Evolutionary conservation across 306 rosid species (phyloP).

Genomic region (Medicago ruthenica): DNA sequence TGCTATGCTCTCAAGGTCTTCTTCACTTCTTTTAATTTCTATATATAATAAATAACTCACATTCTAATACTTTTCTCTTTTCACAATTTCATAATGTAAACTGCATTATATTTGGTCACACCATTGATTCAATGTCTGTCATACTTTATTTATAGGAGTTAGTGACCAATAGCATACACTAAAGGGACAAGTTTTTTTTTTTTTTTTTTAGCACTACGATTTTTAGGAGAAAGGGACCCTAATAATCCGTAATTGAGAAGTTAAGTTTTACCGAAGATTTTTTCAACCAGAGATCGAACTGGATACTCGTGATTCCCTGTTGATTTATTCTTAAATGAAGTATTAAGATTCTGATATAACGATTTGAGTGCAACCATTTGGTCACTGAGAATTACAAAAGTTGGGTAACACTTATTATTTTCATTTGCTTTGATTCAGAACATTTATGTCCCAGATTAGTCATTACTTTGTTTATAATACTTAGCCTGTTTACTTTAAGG

Average conservation of each 20-base stretch:
- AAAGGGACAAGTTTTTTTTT: background rate
- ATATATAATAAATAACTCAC: background rate
- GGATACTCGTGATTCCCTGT: background rate
- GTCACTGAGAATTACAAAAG: background rate
- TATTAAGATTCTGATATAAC: background rate
- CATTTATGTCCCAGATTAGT: background rate
- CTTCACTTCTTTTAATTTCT: background rate
- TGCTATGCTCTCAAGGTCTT: conserved; percentile 96
- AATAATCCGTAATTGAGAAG: background rate
- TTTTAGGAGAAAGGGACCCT: background rate
- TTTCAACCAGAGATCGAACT: background rate
- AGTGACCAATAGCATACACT: background rate
- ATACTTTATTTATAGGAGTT: background rate
- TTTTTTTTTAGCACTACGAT: background rate
- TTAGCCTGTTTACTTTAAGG: background rate
- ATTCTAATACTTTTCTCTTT: background rate
- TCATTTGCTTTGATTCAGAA: background rate
- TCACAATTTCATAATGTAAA: too few relatives aligned
- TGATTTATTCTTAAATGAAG: background rate
- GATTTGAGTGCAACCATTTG: background rate
- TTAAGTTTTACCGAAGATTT: background rate
- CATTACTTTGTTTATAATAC: background rate
- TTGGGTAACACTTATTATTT: background rate
- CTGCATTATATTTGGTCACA: background rate
- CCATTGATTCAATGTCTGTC: background rate